A percentile compares a stretch with the other conserved stretches of the same genome.
Conservation (phyloP, 805 yeast genomes). For the Tetrapisispora fleetii region DNA sequence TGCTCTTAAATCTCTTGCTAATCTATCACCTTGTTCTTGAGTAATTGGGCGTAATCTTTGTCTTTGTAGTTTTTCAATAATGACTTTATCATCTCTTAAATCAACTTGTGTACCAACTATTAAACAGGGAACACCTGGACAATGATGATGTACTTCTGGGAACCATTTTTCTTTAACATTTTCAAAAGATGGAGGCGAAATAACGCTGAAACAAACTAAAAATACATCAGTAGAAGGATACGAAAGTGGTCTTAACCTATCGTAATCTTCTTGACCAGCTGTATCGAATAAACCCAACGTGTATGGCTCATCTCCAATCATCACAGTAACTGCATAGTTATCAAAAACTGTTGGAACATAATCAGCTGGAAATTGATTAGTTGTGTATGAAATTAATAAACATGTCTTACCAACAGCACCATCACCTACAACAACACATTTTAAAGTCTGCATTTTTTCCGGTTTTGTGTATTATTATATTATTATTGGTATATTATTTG, state of each 20-base stretch:
- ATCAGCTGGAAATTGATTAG: slow-evolving; percentile 95
- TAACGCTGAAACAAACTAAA: slow-evolving; percentile 90
- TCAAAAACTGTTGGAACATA: slow-evolving; percentile 98
- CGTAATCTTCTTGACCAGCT: slow-evolving; percentile 99
- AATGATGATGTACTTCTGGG: slow-evolving; percentile 96
- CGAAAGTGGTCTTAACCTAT: slow-evolving; percentile 89
- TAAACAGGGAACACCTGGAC: slow-evolving; percentile 96
- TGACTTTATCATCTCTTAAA: slow-evolving; percentile 85
- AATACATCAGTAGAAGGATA: slow-evolving; percentile 97
- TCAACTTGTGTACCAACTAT: slow-evolving; percentile 97
- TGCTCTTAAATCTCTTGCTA: slow-evolving; percentile 89
- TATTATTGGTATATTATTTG: background rate
- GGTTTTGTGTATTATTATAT: background rate
- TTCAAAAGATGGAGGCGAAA: slow-evolving; percentile 94
- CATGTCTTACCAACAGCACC: slow-evolving; percentile 99
- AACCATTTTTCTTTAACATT: slow-evolving; percentile 98
- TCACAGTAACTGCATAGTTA: slow-evolving; percentile 87
- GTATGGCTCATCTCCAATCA: slow-evolving; percentile 97
- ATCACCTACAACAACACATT: slow-evolving; percentile 98
- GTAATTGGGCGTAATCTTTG: slow-evolving; percentile 65
- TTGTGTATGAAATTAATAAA: slow-evolving; percentile 88
- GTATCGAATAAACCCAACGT: slow-evolving; percentile 96
- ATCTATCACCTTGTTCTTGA: slow-evolving; percentile 79
- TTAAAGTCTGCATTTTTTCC: slow-evolving; percentile 42
- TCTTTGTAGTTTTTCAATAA: slow-evolving; percentile 79